Base-by-base conservation (phyloP, 176 grass and related monocot genomes). In the Alloteropsis semialata region DNA sequence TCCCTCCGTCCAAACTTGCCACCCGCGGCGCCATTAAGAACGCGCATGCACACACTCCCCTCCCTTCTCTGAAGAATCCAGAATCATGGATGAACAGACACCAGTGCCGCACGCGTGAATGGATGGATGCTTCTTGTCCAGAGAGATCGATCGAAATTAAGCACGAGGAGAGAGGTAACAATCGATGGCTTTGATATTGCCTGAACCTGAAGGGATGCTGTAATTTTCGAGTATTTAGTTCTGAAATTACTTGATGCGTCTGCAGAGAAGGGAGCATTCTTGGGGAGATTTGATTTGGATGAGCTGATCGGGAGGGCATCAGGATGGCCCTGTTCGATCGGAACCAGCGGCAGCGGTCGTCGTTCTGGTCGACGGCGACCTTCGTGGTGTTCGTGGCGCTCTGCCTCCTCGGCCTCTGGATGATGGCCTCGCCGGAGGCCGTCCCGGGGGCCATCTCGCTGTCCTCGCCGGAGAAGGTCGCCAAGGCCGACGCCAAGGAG, bases 361-460 rank as follows among this genome's bases (percentile, higher is more conserved):
- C 89, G 63, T 83, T 87, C 77, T 93, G 75, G 46, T 93, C 96
- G 24, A 90, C 91, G 55, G 85, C 85, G 7, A 92, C 93, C 2
- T 25, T 91, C 62, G 56, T 90, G 19, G 36, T 94, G 67, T 90
- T 96, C 86, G 85, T 90, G 13, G 79, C 77, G 71, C 89, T 99
- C 61, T 92, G 89, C 85, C 83, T 99, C 79, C 8, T 99, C 5
- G 96, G 96, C 56, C 58, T 96, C 37, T 99, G 93, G 92, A 89
- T 97, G 72, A 57, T 94, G 9, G 77, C 92, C 25, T 87, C 83
- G 9, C 87, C 92, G 4, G 82, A 85, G 33, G 59, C 63, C 65
- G 51, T 90, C 25, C 94, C 89, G 41, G n/a, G 13, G 63, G 53
- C 84, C 81, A 65, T 85, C 6, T 87, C 79, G 71, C 15, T 65